A percentile compares a stretch with the other conserved stretches of the same genome.
Evolutionary conservation across 2,329 filamentous ascomycete species (phyloP).

Genomic region (Aureobasidium sp.): DNA sequence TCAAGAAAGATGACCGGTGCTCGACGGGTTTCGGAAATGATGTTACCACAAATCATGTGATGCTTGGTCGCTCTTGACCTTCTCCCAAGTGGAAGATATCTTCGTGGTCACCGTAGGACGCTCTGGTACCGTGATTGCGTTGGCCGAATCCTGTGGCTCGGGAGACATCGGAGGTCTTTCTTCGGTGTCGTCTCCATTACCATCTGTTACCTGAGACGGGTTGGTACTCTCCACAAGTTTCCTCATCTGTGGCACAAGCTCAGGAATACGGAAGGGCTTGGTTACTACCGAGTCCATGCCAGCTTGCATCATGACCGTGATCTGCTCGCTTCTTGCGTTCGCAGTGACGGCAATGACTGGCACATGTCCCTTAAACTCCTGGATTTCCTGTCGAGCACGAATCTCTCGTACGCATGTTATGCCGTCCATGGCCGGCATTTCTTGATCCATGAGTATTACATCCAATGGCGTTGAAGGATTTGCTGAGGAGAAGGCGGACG

Average conservation of each 20-base stretch:
- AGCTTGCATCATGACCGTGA: constrained; percentile 21
- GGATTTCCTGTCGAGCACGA: constrained; percentile 48
- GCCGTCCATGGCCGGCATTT: constrained; percentile 76
- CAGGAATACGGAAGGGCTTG: constrained; percentile 30
- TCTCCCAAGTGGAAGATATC: neutral
- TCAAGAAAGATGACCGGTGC: too few species aligned
- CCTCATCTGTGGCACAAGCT: constrained; percentile 29
- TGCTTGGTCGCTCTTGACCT: neutral
- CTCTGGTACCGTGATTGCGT: neutral
- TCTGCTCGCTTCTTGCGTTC: constrained; percentile 54
- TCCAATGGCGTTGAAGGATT: constrained; percentile 10
- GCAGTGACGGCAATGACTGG: constrained; percentile 68
- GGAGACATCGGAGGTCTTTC: neutral
- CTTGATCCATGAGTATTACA: constrained; percentile 26
- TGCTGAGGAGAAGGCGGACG: constrained; percentile 13
- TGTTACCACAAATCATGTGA: neutral
- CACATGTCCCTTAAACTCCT: constrained; percentile 54
- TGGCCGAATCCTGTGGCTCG: neutral
- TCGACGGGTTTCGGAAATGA: neutral
- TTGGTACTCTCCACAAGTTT: neutral
- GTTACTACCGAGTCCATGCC: constrained; percentile 27
- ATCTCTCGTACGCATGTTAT: constrained; percentile 62
- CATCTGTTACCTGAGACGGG: neutral
- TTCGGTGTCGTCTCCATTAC: neutral
- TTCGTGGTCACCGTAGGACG: neutral